Conservation (phyloP, 805 yeast species). For the Wickerhamomyces mucosus region DNA sequence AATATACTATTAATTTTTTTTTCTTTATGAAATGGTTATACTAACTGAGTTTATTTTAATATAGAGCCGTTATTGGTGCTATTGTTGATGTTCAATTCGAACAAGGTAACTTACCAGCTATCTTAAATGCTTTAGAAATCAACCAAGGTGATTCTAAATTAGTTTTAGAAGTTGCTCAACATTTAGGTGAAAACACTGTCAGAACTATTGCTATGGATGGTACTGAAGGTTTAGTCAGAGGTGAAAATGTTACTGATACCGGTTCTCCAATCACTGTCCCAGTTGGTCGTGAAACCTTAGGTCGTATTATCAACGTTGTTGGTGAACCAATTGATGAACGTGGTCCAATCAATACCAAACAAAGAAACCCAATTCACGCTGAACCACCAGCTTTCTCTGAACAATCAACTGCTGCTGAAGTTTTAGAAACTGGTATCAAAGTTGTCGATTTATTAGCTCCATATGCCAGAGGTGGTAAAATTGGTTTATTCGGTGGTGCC, state of each 20-base stretch:
- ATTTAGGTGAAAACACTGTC: constrained; percentile 99
- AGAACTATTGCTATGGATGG: constrained; percentile 99
- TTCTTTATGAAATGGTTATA: too few relatives aligned
- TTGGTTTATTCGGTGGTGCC: constrained; percentile 99
- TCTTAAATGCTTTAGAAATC: constrained; percentile 92
- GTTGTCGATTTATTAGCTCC: constrained; percentile 99
- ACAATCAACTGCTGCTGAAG: constrained; percentile 97
- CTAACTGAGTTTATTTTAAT: too few relatives aligned
- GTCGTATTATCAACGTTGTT: constrained; percentile 95
- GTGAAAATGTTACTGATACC: constrained; percentile 83
- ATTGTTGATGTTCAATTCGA: constrained; percentile 98
- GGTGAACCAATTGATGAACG: constrained; percentile 99
- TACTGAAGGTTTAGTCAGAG: constrained; percentile 99
- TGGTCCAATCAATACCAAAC: constrained; percentile 92
- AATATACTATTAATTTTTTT: too few relatives aligned
- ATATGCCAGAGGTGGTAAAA: constrained; percentile 99
- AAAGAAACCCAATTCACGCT: constrained; percentile 97
- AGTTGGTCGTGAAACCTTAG: constrained; percentile 98
- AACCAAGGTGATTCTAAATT: constrained; percentile 47
- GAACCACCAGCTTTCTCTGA: constrained; percentile 95
- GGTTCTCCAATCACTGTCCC: constrained; percentile 99
- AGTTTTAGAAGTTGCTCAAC: constrained; percentile 98
- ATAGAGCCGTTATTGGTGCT: constrained; percentile 97
- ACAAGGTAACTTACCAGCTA: constrained; percentile 94
- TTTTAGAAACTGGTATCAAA: constrained; percentile 98